Evolutionary conservation across 2,329 filamentous ascomycete genomes (phyloP), one percentile per base, ranked within the genome.

Genomic region (Coniochaeta pulveracea): DNA sequence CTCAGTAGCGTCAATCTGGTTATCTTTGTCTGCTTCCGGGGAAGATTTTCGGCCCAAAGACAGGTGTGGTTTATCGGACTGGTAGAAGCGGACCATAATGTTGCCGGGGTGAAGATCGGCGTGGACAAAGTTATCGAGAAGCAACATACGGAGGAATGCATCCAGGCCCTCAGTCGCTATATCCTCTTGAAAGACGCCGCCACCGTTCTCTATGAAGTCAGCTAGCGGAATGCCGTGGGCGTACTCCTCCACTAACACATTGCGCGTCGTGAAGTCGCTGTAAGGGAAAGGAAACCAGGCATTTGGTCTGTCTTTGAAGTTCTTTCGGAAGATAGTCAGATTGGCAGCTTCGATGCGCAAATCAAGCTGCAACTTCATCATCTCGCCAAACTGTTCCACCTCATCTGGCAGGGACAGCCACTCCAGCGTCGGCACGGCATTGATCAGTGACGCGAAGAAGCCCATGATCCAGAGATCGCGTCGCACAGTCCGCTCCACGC

Each of bases 71-170:
- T 79, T 70, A 10, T 77, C 75, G 0, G 88, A 77, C 48, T 89
- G 78, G 58, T 96, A 95, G 62, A 98, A 98, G 41, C 93, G 85
- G 29, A 98, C 89, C 88, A 98, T 96, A 58, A 98, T 96, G 54
- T 98, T 98, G 17, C 91, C 91, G 0, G 91, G 91, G 52, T 98
- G 91, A 19, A 98, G 63, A 52, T 98, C 91, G 5, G 91, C 89
- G 51, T 98, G 91, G 17, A 95, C 80, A 54, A 98, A 98, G 54
- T 98, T 98, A 56, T 98, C 91, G 24, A 98, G 80, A 10, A 98
- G 69, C 11, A 98, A 64, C 91, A 98, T 98, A 48, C 88, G 85
- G 32, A 98, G 61, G 56, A 98, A 98, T 3, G 89, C 88, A 52
- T 98, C 88, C 0, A 98, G 72, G 0, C 91, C 91, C 60, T 96